phyloP scores from a whole-genome alignment of 83 land plant genomes.

The Thuja plicata region DNA sequence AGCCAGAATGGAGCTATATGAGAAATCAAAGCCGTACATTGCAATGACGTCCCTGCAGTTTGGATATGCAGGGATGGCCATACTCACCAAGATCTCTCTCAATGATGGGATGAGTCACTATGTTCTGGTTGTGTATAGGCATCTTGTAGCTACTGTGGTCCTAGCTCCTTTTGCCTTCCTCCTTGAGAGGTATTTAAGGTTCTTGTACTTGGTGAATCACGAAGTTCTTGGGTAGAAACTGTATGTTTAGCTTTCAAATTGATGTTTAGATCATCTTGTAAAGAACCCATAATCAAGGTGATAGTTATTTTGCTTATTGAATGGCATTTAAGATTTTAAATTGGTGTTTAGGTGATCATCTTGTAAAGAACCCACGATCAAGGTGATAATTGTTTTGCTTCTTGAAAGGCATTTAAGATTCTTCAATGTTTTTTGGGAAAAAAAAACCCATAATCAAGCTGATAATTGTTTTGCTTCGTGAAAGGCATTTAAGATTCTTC shows the following conservation, averaged over 20 bases:
- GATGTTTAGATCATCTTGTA: too few relatives aligned
- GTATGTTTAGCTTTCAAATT: not conserved
- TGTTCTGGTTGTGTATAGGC: conserved; percentile 59
- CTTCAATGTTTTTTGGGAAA: too few relatives aligned
- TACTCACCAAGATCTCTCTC: conserved; percentile 49
- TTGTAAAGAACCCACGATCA: too few relatives aligned
- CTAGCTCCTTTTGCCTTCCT: conserved; percentile 57
- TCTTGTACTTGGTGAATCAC: not conserved
- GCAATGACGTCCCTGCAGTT: conserved; percentile 26
- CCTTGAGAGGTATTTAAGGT: conserved; percentile 41
- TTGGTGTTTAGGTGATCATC: too few relatives aligned
- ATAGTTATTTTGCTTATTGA: too few relatives aligned
- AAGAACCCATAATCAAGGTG: too few relatives aligned
- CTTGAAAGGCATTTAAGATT: too few relatives aligned
- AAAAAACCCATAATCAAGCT: too few relatives aligned
- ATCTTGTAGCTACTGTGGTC: conserved; percentile 44
- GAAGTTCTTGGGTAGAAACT: not conserved
- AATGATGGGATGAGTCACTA: conserved; percentile 57
- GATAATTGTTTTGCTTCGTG: too few relatives aligned
- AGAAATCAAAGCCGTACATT: conserved; percentile 21
- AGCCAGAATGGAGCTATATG: not conserved
- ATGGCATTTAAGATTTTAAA: too few relatives aligned
- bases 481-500: too few relatives aligned
- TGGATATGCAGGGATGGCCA: conserved; percentile 51
- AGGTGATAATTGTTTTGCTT: too few relatives aligned